Evolutionary conservation across 331 rosid species (phyloP).

Genomic region (Erythrophleum ivorense): DNA sequence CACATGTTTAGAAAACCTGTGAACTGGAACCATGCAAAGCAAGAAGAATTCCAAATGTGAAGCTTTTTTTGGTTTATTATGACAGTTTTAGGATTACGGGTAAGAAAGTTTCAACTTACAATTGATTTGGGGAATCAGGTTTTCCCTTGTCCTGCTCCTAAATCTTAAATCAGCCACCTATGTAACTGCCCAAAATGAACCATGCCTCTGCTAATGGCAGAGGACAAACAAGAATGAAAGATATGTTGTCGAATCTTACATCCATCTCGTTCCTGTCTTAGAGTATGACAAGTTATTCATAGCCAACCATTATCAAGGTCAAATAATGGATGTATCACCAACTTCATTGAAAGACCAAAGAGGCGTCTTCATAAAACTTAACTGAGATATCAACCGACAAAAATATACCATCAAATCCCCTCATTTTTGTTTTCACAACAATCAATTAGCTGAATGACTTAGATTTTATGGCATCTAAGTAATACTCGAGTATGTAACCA

Average conservation of each 20-base stretch:
- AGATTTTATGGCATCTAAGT: not conserved
- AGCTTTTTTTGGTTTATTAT: not conserved
- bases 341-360: not conserved
- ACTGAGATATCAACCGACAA: not conserved
- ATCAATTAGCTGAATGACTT: not conserved
- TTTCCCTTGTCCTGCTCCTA: not conserved
- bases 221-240: not conserved
- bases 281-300: not conserved
- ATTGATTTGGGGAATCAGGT: not conserved
- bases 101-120: not conserved
- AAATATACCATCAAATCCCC: not conserved
- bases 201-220: not conserved
- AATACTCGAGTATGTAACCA: not conserved
- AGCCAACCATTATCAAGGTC: not conserved
- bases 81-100: not conserved
- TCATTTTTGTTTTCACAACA: not conserved
- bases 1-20: not conserved
- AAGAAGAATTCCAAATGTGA: not conserved
- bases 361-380: not conserved
- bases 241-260: not conserved
- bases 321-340: not conserved
- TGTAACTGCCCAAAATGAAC: not conserved
- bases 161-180: not conserved
- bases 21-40: not conserved
- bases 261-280: not conserved